These are phyloP conservation scores for Boletales sp. DNA, from an alignment of 768 basidiomycete species.

Conservation along the genomic window DNA sequence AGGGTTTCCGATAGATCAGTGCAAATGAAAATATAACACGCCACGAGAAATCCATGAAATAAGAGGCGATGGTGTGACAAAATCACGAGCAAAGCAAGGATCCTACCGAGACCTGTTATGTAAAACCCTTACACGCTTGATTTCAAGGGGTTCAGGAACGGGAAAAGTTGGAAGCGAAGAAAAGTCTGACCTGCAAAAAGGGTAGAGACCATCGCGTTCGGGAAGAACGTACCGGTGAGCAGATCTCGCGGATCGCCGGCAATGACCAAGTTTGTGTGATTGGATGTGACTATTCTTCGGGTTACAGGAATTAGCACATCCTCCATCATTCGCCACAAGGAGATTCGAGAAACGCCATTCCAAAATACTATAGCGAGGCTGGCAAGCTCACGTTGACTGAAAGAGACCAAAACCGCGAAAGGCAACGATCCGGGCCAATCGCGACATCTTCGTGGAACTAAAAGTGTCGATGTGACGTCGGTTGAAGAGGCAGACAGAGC, in stretches of 20 bases:
- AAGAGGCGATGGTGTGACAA: slow-evolving; percentile 57
- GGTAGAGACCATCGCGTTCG: slow-evolving; percentile 74
- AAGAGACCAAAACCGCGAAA: no score
- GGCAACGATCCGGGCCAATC: no score
- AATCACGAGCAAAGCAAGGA: slow-evolving; percentile 5
- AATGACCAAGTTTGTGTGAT: not conserved
- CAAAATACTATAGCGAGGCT: no score
- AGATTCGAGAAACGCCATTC: no score
- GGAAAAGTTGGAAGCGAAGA: not conserved
- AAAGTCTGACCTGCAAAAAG: slow-evolving; percentile 59
- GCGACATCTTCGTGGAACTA: no score
- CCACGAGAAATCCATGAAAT: slow-evolving; percentile 52
- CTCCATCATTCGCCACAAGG: no score
- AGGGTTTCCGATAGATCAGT: slow-evolving; percentile 82
- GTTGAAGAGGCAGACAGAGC: no score
- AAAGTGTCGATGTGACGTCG: no score
- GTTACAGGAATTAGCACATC: no score
- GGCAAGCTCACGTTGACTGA: no score
- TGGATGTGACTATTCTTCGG: not conserved
- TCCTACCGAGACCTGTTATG: slow-evolving; percentile 77
- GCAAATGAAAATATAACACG: slow-evolving; percentile 57
- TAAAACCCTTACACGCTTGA: slow-evolving; percentile 60
- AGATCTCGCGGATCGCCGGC: slow-evolving; percentile 72
- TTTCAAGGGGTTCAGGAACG: not conserved
- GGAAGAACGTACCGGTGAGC: slow-evolving; percentile 69